phyloP scores from a whole-genome alignment of 2,329 filamentous ascomycete genomes.

The Bisporella sp. region DNA sequence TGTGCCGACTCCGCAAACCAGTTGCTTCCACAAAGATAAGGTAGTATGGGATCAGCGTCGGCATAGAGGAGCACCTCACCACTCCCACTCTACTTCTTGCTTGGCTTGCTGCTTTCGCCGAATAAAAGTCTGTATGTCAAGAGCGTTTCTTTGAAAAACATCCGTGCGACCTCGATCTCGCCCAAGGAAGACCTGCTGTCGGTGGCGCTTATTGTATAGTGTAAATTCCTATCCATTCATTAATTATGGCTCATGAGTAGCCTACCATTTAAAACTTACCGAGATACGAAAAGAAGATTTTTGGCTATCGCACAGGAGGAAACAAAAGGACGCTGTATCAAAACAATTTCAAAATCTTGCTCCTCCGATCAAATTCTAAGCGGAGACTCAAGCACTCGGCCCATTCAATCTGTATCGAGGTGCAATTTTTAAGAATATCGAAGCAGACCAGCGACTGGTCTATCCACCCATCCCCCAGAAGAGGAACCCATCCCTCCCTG shows the following conservation, averaged over 20 bases:
- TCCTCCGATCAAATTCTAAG: constrained; percentile 7
- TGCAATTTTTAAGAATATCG: not conserved
- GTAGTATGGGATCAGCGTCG: no score
- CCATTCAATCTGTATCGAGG: constrained; percentile 8
- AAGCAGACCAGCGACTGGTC: not conserved
- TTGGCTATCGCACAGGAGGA: constrained; percentile 1
- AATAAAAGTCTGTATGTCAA: constrained; percentile 19
- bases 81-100: not conserved
- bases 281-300: no score
- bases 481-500: not conserved
- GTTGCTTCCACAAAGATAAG: no score
- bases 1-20: not conserved
- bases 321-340: constrained; percentile 8
- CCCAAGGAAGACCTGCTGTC: no score
- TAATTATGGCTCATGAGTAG: no score
- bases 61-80: no score
- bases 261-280: no score
- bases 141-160: constrained; percentile 13
- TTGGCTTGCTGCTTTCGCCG: constrained; percentile 4
- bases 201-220: not conserved
- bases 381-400: constrained; percentile 7
- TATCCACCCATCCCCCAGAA: not conserved
- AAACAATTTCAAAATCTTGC: constrained; percentile 9
- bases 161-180: not conserved
- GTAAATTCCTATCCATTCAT: not conserved